Base-by-base conservation (phyloP, 805 yeast species). In the Vanderwaltozyma yarrowii region DNA sequence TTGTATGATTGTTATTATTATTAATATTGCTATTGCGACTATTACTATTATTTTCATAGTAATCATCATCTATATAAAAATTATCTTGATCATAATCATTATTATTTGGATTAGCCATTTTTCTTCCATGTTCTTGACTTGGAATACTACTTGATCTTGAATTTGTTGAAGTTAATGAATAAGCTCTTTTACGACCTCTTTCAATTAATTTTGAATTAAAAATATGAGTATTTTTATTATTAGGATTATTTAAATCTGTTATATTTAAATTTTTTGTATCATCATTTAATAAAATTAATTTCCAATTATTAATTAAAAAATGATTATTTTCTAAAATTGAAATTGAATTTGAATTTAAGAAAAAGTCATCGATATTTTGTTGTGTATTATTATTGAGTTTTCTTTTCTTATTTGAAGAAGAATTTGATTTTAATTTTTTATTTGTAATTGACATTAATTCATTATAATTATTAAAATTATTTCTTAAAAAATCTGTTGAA, bases 81-180 rank as follows among this genome's bases (percentile, higher is more conserved):
- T 28, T 33, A 11, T 28, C 30, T 21, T n/a, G 29, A 7, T 25
- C 20, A 3, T n/a, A n/a, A n/a, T n/a, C n/a, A n/a, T n/a, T n/a
- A n/a, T n/a, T n/a, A n/a, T n/a, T n/a, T n/a, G n/a, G n/a, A n/a
- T 23, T 37, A 10, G 35, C 45, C 24, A 47, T 36, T 36, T 47
- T 45, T 37, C 59, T 50, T 9, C 59, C 59, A 24, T 44, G 40
- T 39, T 57, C 62, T 20, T 47, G 41, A 38, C 59, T 50, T 29
- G 47, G 37, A 12, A 45, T 44, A 41, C 55, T 57, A 28, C 48
- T 52, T 6, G 53, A 49, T 31, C 52, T 45, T 5, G 52, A 44
- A 14, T 12, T 24, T n/a, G 32, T 37, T 3, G 50, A 38, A 4
- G 39, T 35, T 10, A 40, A 21, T 3, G 53, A 43, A 14, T 40